Percentiles rank a stretch among this genome's conserved stretches.
Evolutionary conservation across 169 alveolate species (phyloP).

Genomic region (Cryptosporidium viatorum): DNA sequence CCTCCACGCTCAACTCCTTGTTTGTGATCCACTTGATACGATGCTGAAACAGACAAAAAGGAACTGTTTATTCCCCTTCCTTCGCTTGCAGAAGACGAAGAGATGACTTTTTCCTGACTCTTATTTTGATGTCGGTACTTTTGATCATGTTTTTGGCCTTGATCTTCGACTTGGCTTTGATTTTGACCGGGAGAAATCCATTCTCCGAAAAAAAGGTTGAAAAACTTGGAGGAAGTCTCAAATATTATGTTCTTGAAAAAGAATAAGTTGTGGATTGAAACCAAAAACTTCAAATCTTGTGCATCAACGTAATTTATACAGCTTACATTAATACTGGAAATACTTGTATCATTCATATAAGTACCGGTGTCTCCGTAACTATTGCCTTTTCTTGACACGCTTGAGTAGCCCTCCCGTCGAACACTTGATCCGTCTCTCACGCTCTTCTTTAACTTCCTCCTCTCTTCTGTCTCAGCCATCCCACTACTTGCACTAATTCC

Average conservation of each 20-base stretch:
- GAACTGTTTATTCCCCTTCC: neutral
- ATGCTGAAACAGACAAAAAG: neutral
- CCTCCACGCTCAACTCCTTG: neutral
- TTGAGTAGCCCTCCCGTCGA: neutral
- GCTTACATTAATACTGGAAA: neutral
- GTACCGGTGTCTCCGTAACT: neutral
- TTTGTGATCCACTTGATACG: neutral
- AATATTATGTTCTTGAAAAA: constrained; percentile 29
- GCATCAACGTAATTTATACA: neutral
- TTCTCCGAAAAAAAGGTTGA: neutral
- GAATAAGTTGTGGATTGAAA: constrained; percentile 45
- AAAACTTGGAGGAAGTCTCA: constrained; percentile 40
- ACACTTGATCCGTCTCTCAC: neutral
- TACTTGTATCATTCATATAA: neutral
- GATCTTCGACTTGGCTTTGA: neutral
- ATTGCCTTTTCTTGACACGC: neutral
- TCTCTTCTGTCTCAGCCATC: neutral
- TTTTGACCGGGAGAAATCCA: neutral
- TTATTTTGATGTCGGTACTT: neutral
- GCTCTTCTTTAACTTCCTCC: neutral
- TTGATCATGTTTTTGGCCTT: neutral
- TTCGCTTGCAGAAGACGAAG: neutral
- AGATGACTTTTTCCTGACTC: neutral
- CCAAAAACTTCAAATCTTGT: constrained; percentile 4
- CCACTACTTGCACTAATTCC: neutral